These are phyloP conservation scores for Aureobasidium vineae DNA, from an alignment of 2,329 filamentous ascomycete genomes.

Conservation along the genomic window DNA sequence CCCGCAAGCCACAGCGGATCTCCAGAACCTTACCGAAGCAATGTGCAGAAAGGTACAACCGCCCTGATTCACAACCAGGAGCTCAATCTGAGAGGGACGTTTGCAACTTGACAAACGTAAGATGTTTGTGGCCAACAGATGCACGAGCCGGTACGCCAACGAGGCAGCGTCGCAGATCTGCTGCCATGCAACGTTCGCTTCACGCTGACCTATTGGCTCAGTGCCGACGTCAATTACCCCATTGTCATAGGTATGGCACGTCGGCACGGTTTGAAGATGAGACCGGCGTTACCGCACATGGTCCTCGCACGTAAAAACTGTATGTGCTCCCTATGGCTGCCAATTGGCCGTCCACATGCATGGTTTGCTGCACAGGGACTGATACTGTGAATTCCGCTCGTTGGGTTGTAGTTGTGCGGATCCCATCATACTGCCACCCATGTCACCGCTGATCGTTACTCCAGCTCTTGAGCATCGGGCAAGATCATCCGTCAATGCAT, in stretches of 20 bases:
- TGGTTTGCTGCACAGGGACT: background rate
- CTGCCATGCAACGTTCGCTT: background rate
- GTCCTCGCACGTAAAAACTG: background rate
- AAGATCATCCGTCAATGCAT: constrained; percentile 15
- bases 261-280: background rate
- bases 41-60: constrained; percentile 4
- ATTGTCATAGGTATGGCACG: background rate
- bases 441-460: constrained; percentile 20
- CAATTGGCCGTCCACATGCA: background rate
- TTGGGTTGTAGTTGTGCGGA: background rate
- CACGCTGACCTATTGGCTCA: no score
- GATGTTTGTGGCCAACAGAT: background rate
- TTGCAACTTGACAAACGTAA: background rate
- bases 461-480: constrained; percentile 3
- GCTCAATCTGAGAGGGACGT: background rate
- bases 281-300: background rate
- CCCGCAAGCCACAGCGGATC: constrained; percentile 10
- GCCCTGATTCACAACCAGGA: background rate
- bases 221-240: background rate
- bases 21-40: background rate
- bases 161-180: constrained; percentile 2
- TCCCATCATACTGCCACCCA: background rate
- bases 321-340: background rate
- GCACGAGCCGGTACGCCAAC: background rate
- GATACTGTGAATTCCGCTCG: background rate